Evolutionary conservation across 1,284 basidiomycete species (phyloP), one percentile per base, ranked within the genome.

Genomic region (Trichosporon ovoides): DNA sequence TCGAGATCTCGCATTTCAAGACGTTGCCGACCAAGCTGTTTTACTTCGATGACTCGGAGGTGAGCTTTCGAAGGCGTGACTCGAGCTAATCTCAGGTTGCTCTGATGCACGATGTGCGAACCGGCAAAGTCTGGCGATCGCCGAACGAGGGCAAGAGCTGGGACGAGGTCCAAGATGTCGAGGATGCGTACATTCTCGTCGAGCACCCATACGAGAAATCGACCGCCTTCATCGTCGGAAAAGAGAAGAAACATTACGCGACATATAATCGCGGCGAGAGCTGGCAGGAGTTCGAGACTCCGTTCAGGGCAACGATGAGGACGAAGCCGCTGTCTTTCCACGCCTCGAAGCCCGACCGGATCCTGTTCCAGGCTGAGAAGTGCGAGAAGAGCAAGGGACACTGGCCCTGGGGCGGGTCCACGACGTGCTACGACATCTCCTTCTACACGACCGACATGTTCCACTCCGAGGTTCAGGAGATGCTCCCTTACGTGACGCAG

Each of bases 1-100:
- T 81, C 4, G 62, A 70, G 7, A 64, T 79, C n/a, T 78, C 76
- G 7, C 66, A 77, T 20, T 80, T 84, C 58, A 71, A 78, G 36
- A 88, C 89, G 73, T 78, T 90, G n/a, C 93, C 94, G 0, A 82
- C 83, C n/a, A 81, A 84, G 65, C 76, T 97, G 55, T 88, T 89
- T 80, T 97, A 93, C 82, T 95, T 98, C 78, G 89, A 95, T 65
- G 94, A 96, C 78, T 87, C 89, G 7, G 77, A 86, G 40, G 91
- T 92, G 81, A 77, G 70, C 66, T 19, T 1, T 7, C 24, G n/a
- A 12, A 3, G 34, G 49, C 11, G 3, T 18, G 28, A 9, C 14
- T 9, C 28, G 13, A 38, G 38, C 34, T 40, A 20, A 58, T n/a
- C 55, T 1, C 77, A 96, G 86, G 82, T 83, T 58, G 87, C 87